Evolutionary conservation across 2,329 filamentous ascomycete genomes (phyloP), one percentile per base, ranked within the genome.

Genomic region (Penicillium sp.): DNA sequence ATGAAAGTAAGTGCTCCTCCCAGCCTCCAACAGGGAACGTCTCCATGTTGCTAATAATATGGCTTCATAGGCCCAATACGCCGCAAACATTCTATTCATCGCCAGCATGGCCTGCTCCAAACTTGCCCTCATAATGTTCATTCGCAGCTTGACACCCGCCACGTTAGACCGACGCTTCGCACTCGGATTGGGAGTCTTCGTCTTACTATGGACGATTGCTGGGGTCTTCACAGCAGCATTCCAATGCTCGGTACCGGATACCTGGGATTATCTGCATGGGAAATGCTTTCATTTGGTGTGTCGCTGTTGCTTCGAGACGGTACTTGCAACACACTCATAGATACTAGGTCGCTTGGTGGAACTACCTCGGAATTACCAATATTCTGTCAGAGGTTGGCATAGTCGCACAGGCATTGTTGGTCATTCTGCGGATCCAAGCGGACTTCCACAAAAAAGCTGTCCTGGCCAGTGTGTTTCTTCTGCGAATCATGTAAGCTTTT

Each of bases 311-410:
- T 12, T 21, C 18, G 18, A 21, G 1, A 15, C 7, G 13, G n/a
- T 18, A 12, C 7, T 12, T 6, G 13, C 24, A n/a, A 13, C 2
- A 8, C 23, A 4, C 3, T 23, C 18, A 8, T 9, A 15, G 5
- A 2, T 23, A 15, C 2, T 16, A 66, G 64, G 23, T 36, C 38
- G 55, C 56, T 8, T 66, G 64, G 59, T 66, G 62, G 57, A 59
- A 59, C 16, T 67, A 62, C 33, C 59, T 65, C n/a, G 59, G 58
- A 21, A 29, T 62, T 23, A 53, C 62, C 12, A 65, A 65, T 39
- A 63, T 68, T 6, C n/a, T 66, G 16, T 61, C 60, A 0, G 66
- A 69, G 21, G 38, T 45, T 9, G 58, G 52, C 9, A 60, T 68
- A 13, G 51, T 69, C n/a, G 45, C 33, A 4, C 58, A 65, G n/a